phyloP scores from a whole-genome alignment of 805 yeast species.

The Candida manassasensis region DNA sequence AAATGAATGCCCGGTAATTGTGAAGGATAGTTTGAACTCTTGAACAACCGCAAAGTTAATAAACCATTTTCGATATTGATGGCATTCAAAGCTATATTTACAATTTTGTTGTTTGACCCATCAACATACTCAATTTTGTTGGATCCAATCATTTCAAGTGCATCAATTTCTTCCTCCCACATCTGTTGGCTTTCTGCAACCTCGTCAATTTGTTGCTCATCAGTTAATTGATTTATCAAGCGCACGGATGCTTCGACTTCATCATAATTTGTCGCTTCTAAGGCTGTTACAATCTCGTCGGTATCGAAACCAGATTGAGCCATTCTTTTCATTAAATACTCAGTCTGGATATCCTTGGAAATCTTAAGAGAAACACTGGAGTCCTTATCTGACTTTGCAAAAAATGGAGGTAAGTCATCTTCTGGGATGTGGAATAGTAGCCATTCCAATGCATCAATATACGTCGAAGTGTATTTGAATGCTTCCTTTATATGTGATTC shows the following conservation, averaged over 20 bases:
- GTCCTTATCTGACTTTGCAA: constrained; percentile 54
- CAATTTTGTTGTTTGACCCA: constrained; percentile 22
- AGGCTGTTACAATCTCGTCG: constrained; percentile 52
- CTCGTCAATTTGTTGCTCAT: constrained; percentile 8
- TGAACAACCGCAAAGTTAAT: constrained; percentile 22
- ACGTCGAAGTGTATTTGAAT: constrained; percentile 47
- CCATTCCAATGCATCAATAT: constrained; percentile 64
- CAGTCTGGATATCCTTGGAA: constrained; percentile 50
- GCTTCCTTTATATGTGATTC: constrained; percentile 69
- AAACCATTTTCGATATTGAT: constrained; percentile 13
- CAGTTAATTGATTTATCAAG: constrained; percentile 14
- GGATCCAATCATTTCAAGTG: constrained; percentile 53
- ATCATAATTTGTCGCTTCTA: constrained; percentile 38
- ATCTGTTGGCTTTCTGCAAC: constrained; percentile 33
- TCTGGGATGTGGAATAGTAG: constrained; percentile 87
- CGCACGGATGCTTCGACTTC: constrained; percentile 38
- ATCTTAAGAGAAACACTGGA: constrained; percentile 54
- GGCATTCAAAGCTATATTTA: constrained; percentile 15
- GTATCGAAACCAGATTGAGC: constrained; percentile 65
- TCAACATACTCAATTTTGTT: constrained; percentile 9
- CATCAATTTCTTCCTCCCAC: constrained; percentile 77
- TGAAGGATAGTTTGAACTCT: constrained; percentile 51
- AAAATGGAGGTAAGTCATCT: constrained; percentile 77
- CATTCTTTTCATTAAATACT: constrained; percentile 55
- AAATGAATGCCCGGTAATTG: constrained; percentile 65